Conservation (phyloP, 2,329 filamentous ascomycete genomes). For the Cordyceps sp. region DNA sequence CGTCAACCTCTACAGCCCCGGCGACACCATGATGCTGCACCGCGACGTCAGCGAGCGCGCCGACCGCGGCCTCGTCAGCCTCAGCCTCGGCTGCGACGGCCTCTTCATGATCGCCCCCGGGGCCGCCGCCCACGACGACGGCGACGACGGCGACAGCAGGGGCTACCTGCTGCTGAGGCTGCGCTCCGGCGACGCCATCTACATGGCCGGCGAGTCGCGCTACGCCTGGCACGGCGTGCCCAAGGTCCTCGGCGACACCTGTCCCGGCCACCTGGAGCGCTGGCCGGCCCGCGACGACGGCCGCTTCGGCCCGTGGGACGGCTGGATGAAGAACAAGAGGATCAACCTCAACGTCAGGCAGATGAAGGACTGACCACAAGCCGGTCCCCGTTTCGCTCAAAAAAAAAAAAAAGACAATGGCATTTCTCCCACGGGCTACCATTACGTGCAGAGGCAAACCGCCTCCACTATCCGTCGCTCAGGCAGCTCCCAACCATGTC, state of each 20-base stretch:
- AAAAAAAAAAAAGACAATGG: too few relatives aligned
- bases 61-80: conserved; percentile 60
- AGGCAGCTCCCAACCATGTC: too few relatives aligned
- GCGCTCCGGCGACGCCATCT: conserved; percentile 73
- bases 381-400: too few relatives aligned
- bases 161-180: conserved; percentile 47
- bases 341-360: conserved; percentile 89
- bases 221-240: conserved; percentile 95
- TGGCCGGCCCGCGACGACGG: conserved; percentile 51
- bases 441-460: too few relatives aligned
- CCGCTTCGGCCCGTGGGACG: conserved; percentile 52
- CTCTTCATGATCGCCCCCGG: conserved; percentile 71
- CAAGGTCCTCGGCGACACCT: conserved; percentile 65
- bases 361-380: conserved; percentile 42
- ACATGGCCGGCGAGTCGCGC: conserved; percentile 68
- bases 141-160: conserved; percentile 14
- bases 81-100: conserved; percentile 81
- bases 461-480: too few relatives aligned
- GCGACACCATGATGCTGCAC: conserved; percentile 83
- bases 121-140: conserved; percentile 7
- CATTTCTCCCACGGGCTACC: too few relatives aligned
- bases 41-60: conserved; percentile 83
- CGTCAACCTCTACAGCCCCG: conserved; percentile 80
- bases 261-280: conserved; percentile 53
- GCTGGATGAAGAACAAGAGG: conserved; percentile 78